A percentile compares a stretch with the other conserved stretches of the same genome.
Evolutionary conservation across 2,329 filamentous ascomycete genomes (phyloP).

Genomic region (Tricladium varicosporioides): DNA sequence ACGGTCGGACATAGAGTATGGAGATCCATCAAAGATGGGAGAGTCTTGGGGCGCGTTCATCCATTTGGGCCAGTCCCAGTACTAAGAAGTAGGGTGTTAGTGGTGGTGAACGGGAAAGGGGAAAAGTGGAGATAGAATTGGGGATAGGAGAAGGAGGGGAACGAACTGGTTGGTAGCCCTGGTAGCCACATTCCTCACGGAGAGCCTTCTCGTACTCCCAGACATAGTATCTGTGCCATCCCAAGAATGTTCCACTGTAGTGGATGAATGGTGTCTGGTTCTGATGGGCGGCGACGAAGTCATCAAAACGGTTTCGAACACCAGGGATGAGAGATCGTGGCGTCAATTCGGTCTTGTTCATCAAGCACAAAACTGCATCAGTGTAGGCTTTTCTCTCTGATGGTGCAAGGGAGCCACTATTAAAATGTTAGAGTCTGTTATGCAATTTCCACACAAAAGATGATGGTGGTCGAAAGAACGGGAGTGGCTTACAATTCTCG

Average conservation of each 20-base stretch:
- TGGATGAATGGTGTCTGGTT: constrained; percentile 30
- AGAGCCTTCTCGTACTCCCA: constrained; percentile 41
- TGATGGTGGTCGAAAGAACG: too few species aligned
- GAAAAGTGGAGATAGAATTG: not conserved
- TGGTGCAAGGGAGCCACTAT: constrained; percentile 4
- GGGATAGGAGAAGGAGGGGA: constrained; percentile 32
- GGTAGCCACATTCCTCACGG: constrained; percentile 41
- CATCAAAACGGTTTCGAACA: constrained; percentile 34
- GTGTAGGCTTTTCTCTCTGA: constrained; percentile 31
- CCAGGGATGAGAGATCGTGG: constrained; percentile 26
- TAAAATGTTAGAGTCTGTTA: not conserved
- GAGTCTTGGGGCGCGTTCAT: constrained; percentile 42
- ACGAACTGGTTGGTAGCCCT: constrained; percentile 37
- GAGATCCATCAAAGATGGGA: constrained; percentile 53
- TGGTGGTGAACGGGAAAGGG: too few species aligned
- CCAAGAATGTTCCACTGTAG: constrained; percentile 34
- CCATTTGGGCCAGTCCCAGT: constrained; percentile 48
- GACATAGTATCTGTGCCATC: constrained; percentile 44
- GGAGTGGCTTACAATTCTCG: constrained; percentile 41
- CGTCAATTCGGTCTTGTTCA: constrained; percentile 31
- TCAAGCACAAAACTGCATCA: constrained; percentile 37
- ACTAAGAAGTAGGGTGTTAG: constrained; percentile 9
- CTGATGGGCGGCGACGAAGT: constrained; percentile 37
- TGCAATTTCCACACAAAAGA: not conserved
- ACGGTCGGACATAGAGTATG: constrained; percentile 47